phyloP scores from a whole-genome alignment of 2,329 filamentous ascomycete genomes.

The Escovopsis weberi region DNA sequence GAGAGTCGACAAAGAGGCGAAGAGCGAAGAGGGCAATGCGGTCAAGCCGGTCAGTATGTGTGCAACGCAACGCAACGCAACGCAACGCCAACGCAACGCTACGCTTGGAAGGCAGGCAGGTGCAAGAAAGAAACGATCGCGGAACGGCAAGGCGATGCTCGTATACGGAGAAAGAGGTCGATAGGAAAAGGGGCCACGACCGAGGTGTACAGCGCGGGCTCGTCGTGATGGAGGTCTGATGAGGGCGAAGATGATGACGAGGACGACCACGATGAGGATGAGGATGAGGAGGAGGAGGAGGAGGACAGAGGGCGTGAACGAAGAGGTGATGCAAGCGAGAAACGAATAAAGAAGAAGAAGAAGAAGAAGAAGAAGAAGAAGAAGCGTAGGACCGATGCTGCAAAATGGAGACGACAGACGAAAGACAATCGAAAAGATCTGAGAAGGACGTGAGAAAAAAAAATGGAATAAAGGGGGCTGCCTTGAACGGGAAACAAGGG shows the following conservation, averaged over 20 bases:
- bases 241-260: constrained; percentile 11
- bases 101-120: constrained; percentile 3
- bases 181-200: constrained; percentile 19
- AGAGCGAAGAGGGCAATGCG: constrained; percentile 9
- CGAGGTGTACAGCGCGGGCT: constrained; percentile 4
- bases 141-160: constrained; percentile 8
- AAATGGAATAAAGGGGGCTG: constrained; percentile 1
- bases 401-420: constrained; percentile 13
- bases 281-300: constrained; percentile 8
- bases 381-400: constrained; percentile 1
- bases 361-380: neutral
- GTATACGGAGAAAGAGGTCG: constrained; percentile 10
- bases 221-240: constrained; percentile 6
- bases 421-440: constrained; percentile 13
- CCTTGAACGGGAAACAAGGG: neutral
- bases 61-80: constrained; percentile 10
- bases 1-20: constrained; percentile 14
- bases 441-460: constrained; percentile 8
- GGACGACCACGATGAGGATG: constrained; percentile 2
- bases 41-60: constrained; percentile 12
- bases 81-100: constrained; percentile 11
- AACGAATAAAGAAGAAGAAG: neutral
- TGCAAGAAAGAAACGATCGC: constrained; percentile 9
- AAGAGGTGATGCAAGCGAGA: constrained; percentile 11
- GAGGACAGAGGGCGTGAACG: constrained; percentile 9